Conservation (phyloP, 306 rosid species). For the Cucurbita maxima region DNA sequence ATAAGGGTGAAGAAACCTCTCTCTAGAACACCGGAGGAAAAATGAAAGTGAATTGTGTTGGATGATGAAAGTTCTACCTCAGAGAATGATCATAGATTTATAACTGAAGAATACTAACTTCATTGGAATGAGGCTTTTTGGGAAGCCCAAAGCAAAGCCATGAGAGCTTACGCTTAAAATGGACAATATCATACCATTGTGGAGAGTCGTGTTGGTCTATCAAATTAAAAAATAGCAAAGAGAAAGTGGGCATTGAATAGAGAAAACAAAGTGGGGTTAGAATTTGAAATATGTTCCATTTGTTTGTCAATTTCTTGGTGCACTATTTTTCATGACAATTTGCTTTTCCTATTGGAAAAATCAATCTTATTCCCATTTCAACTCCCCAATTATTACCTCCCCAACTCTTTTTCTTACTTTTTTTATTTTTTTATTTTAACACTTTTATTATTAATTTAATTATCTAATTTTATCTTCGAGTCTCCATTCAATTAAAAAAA, state of each 20-base stretch:
- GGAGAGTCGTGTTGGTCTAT: too few relatives aligned
- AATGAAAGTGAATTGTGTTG: conserved; percentile 12
- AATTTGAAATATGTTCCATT: background rate
- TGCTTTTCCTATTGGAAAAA: background rate
- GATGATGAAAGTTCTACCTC: too few relatives aligned
- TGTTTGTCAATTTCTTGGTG: background rate
- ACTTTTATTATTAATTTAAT: background rate
- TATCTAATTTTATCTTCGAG: background rate
- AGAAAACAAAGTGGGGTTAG: conserved; percentile 18
- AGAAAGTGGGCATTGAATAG: conserved; percentile 32
- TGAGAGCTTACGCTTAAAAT: too few relatives aligned
- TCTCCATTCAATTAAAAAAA: background rate
- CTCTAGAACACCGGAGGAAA: too few relatives aligned
- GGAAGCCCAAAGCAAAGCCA: too few relatives aligned
- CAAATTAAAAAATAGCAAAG: conserved; percentile 17
- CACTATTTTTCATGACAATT: background rate
- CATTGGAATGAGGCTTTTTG: too few relatives aligned
- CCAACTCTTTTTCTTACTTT: background rate
- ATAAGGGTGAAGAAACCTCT: too few relatives aligned
- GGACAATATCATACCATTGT: too few relatives aligned
- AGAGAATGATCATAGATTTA: too few relatives aligned
- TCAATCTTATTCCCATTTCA: background rate
- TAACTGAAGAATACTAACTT: too few relatives aligned
- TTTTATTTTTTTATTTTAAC: too few relatives aligned
- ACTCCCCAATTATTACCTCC: background rate